Conservation (phyloP, 495 filamentous ascomycete species). For the Lasiosphaeria ovina region DNA sequence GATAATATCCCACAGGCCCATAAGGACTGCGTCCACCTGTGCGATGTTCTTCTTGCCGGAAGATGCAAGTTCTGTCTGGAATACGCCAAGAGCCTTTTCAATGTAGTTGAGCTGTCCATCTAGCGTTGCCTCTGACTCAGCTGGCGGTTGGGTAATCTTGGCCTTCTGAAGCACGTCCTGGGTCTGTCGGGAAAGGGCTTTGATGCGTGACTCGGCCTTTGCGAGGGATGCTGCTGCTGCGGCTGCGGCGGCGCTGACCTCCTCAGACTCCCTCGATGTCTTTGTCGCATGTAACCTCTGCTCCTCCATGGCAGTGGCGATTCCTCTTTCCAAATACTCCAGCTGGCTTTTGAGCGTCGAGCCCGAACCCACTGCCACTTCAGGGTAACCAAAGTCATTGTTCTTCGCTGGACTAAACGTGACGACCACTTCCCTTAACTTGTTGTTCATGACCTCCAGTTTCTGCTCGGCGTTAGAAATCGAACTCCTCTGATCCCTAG, state of each 20-base stretch:
- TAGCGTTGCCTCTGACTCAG: constrained; percentile 22
- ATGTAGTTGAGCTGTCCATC: constrained; percentile 44
- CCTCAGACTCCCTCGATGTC: constrained; percentile 14
- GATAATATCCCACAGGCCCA: constrained; percentile 72
- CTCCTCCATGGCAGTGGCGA: constrained; percentile 31
- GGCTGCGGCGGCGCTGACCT: constrained; percentile 13
- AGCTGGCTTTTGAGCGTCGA: constrained; percentile 42
- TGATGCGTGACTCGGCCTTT: constrained; percentile 30
- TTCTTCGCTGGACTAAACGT: constrained; percentile 54
- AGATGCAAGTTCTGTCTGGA: constrained; percentile 36
- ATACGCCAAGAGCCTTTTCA: constrained; percentile 28
- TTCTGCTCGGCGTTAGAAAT: constrained; percentile 64
- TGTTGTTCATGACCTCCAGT: constrained; percentile 69
- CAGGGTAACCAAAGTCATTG: constrained; percentile 33
- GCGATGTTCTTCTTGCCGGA: constrained; percentile 42
- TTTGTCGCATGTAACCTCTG: constrained; percentile 17
- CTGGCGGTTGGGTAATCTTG: constrained; percentile 27
- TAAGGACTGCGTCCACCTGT: constrained; percentile 60
- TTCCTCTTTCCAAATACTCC: constrained; percentile 39
- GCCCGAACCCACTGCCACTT: constrained; percentile 39
- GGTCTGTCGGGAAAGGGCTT: constrained; percentile 33
- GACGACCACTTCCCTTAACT: constrained; percentile 64
- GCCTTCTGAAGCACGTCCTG: constrained; percentile 30
- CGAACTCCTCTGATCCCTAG: background rate
- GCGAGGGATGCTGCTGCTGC: constrained; percentile 18